Evolutionary conservation across 768 basidiomycete genomes (phyloP).

Genomic region (Hygrophorus russula): DNA sequence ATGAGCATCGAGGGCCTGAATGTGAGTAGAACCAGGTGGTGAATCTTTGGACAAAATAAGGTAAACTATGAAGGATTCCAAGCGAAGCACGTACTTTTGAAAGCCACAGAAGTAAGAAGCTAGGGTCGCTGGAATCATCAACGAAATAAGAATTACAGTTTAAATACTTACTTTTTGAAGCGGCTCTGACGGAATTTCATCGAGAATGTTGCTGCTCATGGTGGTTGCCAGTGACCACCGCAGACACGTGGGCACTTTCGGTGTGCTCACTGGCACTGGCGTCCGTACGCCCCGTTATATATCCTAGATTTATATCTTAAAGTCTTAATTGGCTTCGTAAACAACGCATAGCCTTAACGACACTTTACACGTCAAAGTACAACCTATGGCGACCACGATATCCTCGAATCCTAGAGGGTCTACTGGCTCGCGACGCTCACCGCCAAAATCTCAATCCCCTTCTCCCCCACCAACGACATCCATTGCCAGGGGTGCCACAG

Average conservation of each 20-base stretch:
- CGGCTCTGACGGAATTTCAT: constrained; percentile 23
- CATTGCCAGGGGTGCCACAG: constrained; percentile 43
- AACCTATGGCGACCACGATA: constrained; percentile 32
- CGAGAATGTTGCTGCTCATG: constrained; percentile 12
- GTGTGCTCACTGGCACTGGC: constrained; percentile 3
- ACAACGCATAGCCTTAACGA: too few relatives aligned
- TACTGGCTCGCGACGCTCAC: constrained; percentile 32
- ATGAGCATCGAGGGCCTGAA: constrained; percentile 24
- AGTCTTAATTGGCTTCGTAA: too few relatives aligned
- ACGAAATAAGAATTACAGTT: constrained; percentile 4
- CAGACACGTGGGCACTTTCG: neutral
- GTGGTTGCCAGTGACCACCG: constrained; percentile 7
- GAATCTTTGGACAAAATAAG: constrained; percentile 13
- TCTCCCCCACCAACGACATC: constrained; percentile 19
- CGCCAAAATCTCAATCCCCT: constrained; percentile 19
- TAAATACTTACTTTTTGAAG: constrained; percentile 9
- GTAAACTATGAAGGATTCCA: neutral
- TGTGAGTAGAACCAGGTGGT: constrained; percentile 18
- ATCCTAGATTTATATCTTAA: too few relatives aligned
- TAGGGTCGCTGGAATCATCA: constrained; percentile 11
- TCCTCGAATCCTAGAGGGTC: constrained; percentile 32
- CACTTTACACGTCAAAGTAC: neutral
- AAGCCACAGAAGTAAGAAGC: constrained; percentile 31
- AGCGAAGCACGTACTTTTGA: constrained; percentile 19
- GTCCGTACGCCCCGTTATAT: constrained; percentile 1